A percentile compares a stretch with the other conserved stretches of the same genome.
phyloP scores from a whole-genome alignment of 495 filamentous ascomycete genomes.

The Penicillium alfredii region DNA sequence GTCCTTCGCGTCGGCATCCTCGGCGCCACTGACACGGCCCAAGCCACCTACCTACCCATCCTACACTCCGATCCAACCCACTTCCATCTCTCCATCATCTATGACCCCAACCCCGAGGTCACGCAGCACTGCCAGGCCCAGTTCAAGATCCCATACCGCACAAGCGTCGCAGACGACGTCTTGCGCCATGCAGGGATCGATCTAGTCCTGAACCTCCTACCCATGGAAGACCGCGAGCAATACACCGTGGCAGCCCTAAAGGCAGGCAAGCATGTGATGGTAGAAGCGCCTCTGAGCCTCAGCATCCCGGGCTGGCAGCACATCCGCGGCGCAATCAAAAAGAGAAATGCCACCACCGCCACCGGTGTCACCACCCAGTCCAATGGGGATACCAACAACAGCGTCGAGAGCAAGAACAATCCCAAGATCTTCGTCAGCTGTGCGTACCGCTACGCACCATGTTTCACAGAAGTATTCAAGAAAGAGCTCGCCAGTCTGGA shows the following conservation, averaged over 20 bases:
- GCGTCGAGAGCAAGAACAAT: conserved; percentile 6
- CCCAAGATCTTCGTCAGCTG: conserved; percentile 49
- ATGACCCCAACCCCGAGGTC: conserved; percentile 28
- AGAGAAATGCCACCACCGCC: conserved; percentile 2
- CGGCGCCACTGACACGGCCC: conserved; percentile 38
- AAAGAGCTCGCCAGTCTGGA: conserved; percentile 38
- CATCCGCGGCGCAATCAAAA: conserved; percentile 36
- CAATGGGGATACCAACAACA: background rate
- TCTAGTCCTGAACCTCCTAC: conserved; percentile 46
- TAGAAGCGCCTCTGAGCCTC: conserved; percentile 50
- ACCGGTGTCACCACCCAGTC: no score
- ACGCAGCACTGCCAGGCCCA: conserved; percentile 7
- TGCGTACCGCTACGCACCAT: conserved; percentile 49
- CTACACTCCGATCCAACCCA: conserved; percentile 34
- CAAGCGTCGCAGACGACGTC: conserved; percentile 11
- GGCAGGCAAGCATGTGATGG: conserved; percentile 47
- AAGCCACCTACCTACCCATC: conserved; percentile 46
- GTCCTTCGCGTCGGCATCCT: conserved; percentile 42
- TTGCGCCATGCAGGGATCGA: conserved; percentile 30
- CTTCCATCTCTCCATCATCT: conserved; percentile 37
- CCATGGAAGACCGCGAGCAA: conserved; percentile 46
- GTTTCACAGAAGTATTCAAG: conserved; percentile 43
- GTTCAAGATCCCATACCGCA: conserved; percentile 10
- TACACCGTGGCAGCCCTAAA: conserved; percentile 45
- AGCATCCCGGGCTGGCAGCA: conserved; percentile 31